These are phyloP conservation scores for Calonectria leucothoes DNA, from an alignment of 2,329 filamentous ascomycete species.

Conservation along the genomic window DNA sequence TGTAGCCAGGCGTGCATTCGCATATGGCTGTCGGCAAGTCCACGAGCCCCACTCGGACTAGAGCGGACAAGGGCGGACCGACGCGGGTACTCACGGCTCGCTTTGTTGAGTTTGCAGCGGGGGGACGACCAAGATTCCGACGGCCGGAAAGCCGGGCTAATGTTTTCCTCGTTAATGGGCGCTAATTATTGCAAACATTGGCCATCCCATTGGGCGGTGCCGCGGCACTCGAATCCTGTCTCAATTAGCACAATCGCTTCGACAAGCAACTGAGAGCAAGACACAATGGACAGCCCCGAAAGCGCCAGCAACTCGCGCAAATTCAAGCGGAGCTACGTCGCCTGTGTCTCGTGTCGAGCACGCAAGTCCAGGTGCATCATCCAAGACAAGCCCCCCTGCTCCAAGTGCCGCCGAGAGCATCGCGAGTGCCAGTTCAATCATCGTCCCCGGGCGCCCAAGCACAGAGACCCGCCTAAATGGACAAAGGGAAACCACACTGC, in stretches of 20 bases:
- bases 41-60: background rate
- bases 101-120: background rate
- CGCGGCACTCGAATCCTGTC: background rate
- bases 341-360: conserved; percentile 28
- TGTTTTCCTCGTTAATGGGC: background rate
- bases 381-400: conserved; percentile 31
- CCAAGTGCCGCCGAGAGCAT: conserved; percentile 29
- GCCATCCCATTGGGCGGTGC: background rate
- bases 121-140: background rate
- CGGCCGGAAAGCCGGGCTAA: background rate
- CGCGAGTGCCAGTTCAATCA: conserved; percentile 30
- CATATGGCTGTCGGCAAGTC: too few species aligned
- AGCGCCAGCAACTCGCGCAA: conserved; percentile 7
- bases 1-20: background rate
- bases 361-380: conserved; percentile 30
- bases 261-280: background rate
- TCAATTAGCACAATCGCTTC: background rate
- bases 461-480: conserved; percentile 7
- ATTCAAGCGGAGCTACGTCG: conserved; percentile 34
- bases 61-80: background rate
- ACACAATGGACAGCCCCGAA: conserved; percentile 12
- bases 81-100: background rate
- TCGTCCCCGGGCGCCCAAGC: conserved; percentile 21
- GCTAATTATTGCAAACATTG: background rate
- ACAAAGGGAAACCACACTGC: background rate